These are phyloP conservation scores for Prunus padus DNA, from an alignment of 306 rosid species.

Conservation along the genomic window DNA sequence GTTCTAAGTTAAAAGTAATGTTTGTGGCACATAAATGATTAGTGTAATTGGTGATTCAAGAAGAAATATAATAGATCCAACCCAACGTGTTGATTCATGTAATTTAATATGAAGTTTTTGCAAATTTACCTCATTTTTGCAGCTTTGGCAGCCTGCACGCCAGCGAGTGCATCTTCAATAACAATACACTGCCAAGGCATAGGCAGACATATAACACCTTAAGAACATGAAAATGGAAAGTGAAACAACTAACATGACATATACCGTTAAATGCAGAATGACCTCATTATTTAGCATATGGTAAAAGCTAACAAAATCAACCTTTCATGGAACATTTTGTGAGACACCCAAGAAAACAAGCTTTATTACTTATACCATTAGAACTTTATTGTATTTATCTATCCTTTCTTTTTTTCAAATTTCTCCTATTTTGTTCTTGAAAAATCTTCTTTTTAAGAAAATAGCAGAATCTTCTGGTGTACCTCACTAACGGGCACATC, in stretches of 20 bases:
- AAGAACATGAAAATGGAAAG: not conserved
- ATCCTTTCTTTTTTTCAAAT: not conserved
- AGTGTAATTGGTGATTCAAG: not conserved
- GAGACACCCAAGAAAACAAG: conserved; percentile 16
- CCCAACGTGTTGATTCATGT: not conserved
- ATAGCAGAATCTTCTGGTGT: conserved; percentile 23
- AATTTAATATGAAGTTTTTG: not conserved
- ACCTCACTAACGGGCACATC: conserved; percentile 77
- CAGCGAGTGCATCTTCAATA: conserved; percentile 95
- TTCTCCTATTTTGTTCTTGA: not conserved
- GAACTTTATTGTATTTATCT: not conserved
- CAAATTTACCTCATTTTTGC: conserved; percentile 81
- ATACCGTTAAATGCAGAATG: conserved; percentile 9
- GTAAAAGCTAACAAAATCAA: conserved; percentile 23
- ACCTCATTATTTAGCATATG: conserved; percentile 7
- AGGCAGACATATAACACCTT: conserved; percentile 10
- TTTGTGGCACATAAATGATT: not conserved
- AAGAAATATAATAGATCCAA: not conserved
- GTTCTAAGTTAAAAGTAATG: not conserved
- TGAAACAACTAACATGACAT: not conserved
- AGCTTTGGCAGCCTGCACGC: conserved; percentile 95
- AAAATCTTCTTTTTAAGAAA: conserved; percentile 3
- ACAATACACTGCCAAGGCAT: conserved; percentile 70
- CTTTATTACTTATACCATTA: not conserved
- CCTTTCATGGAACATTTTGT: not conserved